Evolutionary conservation across 2,329 filamentous ascomycete genomes (phyloP).

Genomic region (Phialophora chinensis): DNA sequence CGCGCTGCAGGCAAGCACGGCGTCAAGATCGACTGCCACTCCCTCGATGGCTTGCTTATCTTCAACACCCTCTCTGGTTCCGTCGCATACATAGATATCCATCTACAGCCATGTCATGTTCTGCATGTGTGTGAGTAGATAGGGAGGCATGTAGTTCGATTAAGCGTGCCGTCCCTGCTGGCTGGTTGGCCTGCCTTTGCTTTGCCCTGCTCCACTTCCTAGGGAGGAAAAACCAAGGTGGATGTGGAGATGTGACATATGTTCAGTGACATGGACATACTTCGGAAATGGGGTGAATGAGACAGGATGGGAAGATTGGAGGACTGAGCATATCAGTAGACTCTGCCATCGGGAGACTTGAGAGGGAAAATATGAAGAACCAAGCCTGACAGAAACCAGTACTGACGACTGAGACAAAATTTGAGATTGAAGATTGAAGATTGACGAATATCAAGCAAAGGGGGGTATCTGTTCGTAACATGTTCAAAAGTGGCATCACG

Average conservation of each 20-base stretch:
- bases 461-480: slow-evolving; percentile 20
- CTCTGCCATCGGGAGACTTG: neutral
- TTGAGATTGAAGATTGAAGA: neutral
- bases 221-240: no score
- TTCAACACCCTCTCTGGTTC: neutral
- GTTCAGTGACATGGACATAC: neutral
- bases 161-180: no score
- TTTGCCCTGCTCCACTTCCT: no score
- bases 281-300: neutral
- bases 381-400: no score
- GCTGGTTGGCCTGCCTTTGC: no score
- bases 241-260: neutral
- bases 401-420: neutral
- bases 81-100: neutral
- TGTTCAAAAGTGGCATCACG: neutral
- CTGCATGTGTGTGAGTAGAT: neutral
- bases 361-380: no score
- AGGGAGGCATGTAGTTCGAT: no score
- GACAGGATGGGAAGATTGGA: neutral
- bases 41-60: neutral
- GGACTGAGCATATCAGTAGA: neutral
- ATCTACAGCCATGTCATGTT: neutral
- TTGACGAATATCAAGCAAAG: neutral
- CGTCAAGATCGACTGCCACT: neutral
- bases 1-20: neutral